These are phyloP conservation scores for Suillus luteus DNA, from an alignment of 768 basidiomycete species.

Conservation along the genomic window DNA sequence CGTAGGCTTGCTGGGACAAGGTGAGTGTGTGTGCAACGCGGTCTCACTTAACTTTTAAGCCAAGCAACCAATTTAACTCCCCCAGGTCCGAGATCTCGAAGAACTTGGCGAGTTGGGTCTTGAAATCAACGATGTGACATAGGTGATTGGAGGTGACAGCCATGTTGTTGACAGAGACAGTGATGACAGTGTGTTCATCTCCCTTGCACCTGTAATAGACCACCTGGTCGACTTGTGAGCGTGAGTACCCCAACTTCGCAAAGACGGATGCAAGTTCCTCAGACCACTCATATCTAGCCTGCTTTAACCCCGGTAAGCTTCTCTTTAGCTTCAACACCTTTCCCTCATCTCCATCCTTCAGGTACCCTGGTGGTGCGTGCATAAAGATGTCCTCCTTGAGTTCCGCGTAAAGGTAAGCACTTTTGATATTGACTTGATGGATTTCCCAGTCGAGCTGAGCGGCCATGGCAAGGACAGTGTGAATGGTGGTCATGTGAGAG, in stretches of 20 bases:
- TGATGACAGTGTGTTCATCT: too few species aligned
- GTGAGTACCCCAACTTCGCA: neutral
- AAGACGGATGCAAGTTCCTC: slow-evolving; percentile 6
- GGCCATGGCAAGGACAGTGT: too few species aligned
- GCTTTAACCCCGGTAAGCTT: slow-evolving; percentile 44
- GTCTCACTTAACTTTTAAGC: neutral
- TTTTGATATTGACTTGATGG: slow-evolving; percentile 16
- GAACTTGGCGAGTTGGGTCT: too few species aligned
- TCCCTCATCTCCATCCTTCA: slow-evolving; percentile 19
- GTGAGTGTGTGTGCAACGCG: neutral
- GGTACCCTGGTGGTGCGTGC: slow-evolving; percentile 34
- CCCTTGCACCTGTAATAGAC: neutral
- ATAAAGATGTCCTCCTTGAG: slow-evolving; percentile 34
- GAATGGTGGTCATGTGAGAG: too few species aligned
- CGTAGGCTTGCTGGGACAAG: neutral
- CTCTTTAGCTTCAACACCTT: slow-evolving; percentile 26
- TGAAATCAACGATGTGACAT: too few species aligned
- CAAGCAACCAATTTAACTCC: neutral
- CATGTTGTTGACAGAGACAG: too few species aligned
- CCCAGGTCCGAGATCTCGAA: neutral
- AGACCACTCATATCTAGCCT: slow-evolving; percentile 37
- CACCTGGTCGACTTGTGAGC: neutral
- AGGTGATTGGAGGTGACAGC: too few species aligned
- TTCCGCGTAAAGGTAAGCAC: slow-evolving; percentile 16
- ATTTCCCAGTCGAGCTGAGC: slow-evolving; percentile 9